These are phyloP conservation scores for Saccharomycopsis guyanensis DNA, from an alignment of 805 yeast genomes.

Conservation along the genomic window DNA sequence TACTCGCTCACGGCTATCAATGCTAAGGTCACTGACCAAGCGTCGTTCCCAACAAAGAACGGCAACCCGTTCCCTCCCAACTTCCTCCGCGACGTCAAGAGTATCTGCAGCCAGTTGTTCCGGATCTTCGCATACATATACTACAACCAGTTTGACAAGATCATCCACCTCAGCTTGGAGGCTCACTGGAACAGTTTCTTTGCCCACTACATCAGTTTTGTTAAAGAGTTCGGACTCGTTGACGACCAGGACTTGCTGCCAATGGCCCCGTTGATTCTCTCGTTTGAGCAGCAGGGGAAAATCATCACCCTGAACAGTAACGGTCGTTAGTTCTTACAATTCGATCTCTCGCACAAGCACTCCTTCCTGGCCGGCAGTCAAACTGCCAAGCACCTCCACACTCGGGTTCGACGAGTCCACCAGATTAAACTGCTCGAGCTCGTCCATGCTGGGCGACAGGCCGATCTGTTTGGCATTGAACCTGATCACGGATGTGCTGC, in stretches of 20 bases:
- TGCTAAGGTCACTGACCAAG: slow-evolving; percentile 80
- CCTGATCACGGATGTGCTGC: slow-evolving; percentile 49
- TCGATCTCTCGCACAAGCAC: slow-evolving; percentile 52
- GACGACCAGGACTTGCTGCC: slow-evolving; percentile 80
- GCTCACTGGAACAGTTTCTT: slow-evolving; percentile 98
- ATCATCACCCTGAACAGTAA: slow-evolving; percentile 31
- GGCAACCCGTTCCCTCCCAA: slow-evolving; percentile 86
- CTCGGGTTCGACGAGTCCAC: slow-evolving; percentile 40
- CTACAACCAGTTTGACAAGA: slow-evolving; percentile 88
- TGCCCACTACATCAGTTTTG: slow-evolving; percentile 86
- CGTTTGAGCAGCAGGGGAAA: slow-evolving; percentile 80
- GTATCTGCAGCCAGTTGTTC: slow-evolving; percentile 87
- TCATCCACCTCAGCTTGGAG: slow-evolving; percentile 85
- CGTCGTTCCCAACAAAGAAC: slow-evolving; percentile 83
- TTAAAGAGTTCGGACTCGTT: slow-evolving; percentile 73
- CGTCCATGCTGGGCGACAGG: slow-evolving; percentile 22
- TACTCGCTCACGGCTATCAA: slow-evolving; percentile 86
- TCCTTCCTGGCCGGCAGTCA: slow-evolving; percentile 63
- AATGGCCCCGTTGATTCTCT: slow-evolving; percentile 64
- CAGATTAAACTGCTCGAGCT: slow-evolving; percentile 2
- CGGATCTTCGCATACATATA: slow-evolving; percentile 93
- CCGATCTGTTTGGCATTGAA: slow-evolving; percentile 40
- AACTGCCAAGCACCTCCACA: slow-evolving; percentile 45
- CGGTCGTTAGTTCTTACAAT: neutral
- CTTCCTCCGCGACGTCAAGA: slow-evolving; percentile 73